Conservation (phyloP, 2,329 filamentous ascomycete genomes). For the Beauveria pseudobassiana region DNA sequence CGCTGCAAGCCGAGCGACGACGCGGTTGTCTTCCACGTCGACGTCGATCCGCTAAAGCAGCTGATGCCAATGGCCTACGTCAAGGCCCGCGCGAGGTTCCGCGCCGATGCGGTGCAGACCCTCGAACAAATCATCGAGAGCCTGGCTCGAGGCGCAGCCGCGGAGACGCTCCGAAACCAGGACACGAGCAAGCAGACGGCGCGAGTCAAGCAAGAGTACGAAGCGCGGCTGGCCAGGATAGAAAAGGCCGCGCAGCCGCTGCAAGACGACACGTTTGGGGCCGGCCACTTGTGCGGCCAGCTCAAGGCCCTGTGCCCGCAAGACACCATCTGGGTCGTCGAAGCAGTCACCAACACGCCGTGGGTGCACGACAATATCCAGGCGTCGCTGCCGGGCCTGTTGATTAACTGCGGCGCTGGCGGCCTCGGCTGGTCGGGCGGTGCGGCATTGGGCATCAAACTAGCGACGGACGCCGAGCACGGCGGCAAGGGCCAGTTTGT, state of each 20-base stretch:
- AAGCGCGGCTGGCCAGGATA: slow-evolving; percentile 52
- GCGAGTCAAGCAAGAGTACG: slow-evolving; percentile 36
- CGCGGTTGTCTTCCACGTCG: slow-evolving; percentile 54
- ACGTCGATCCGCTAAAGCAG: slow-evolving; percentile 60
- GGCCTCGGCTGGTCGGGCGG: slow-evolving; percentile 78
- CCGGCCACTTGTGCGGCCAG: slow-evolving; percentile 30
- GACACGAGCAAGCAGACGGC: background rate
- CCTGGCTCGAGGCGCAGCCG: slow-evolving; percentile 41
- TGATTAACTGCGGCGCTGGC: slow-evolving; percentile 76
- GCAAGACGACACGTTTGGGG: slow-evolving; percentile 43
- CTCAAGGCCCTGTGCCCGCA: slow-evolving; percentile 28
- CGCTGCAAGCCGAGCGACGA: slow-evolving; percentile 48
- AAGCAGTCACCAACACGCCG: slow-evolving; percentile 66
- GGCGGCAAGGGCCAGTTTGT: slow-evolving; percentile 43
- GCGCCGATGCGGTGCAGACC: slow-evolving; percentile 56
- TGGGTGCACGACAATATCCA: slow-evolving; percentile 66
- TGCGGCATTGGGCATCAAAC: slow-evolving; percentile 66
- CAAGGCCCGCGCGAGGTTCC: slow-evolving; percentile 55
- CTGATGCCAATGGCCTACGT: slow-evolving; percentile 71
- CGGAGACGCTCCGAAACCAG: slow-evolving; percentile 27
- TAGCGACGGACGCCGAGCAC: slow-evolving; percentile 45
- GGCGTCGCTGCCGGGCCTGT: slow-evolving; percentile 59
- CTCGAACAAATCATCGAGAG: slow-evolving; percentile 62
- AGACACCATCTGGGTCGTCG: slow-evolving; percentile 65
- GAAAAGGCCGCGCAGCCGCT: slow-evolving; percentile 48